Conservation (phyloP, 2,329 filamentous ascomycete species). For the Hymenoscyphus occultus region DNA sequence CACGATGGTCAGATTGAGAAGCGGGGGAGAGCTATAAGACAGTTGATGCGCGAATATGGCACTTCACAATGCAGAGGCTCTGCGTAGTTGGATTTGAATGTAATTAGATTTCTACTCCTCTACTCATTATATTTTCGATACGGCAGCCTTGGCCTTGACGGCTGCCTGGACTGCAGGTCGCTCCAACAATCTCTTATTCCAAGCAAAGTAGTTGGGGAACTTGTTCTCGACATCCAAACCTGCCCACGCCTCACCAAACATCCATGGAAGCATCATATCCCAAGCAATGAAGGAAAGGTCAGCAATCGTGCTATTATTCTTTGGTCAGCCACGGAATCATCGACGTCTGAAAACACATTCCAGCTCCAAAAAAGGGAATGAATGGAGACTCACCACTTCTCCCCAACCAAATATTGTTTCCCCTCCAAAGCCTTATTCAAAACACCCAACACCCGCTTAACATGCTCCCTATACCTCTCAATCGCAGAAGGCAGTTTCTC, state of each 20-base stretch:
- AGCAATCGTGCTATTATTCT: constrained; percentile 34
- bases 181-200: constrained; percentile 21
- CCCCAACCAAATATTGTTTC: constrained; percentile 39
- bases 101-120: neutral
- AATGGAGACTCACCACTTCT: constrained; percentile 33
- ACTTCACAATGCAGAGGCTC: no score
- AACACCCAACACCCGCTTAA: constrained; percentile 37
- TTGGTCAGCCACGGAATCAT: neutral
- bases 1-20: no score
- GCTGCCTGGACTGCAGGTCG: constrained; percentile 20
- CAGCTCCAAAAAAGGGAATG: neutral
- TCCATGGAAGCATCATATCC: constrained; percentile 13
- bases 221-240: constrained; percentile 24
- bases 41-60: no score
- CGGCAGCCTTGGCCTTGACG: neutral
- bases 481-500: constrained; percentile 44
- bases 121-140: neutral
- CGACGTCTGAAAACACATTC: neutral
- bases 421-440: constrained; percentile 41
- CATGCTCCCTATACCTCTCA: constrained; percentile 44
- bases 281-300: constrained; percentile 33
- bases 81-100: neutral
- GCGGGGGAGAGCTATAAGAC: no score
- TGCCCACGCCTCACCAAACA: constrained; percentile 13
- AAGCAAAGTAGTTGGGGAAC: constrained; percentile 23